These are phyloP conservation scores for Melampsora larici-populina DNA, from an alignment of 1,284 basidiomycete species.

Conservation along the genomic window DNA sequence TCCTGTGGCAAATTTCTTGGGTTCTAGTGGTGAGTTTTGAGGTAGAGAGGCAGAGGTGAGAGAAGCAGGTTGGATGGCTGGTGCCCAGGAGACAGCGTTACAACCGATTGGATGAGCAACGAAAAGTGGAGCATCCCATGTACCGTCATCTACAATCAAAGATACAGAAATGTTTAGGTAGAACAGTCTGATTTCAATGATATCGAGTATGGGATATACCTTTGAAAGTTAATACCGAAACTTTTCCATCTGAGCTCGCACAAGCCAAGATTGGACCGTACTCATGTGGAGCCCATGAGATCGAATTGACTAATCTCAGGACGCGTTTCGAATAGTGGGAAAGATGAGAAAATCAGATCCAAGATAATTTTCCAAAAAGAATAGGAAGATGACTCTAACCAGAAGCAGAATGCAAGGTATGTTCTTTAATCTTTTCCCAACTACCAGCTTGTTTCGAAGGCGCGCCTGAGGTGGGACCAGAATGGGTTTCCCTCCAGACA, in stretches of 20 bases:
- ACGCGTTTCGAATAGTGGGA: not conserved
- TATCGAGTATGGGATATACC: constrained; percentile 60
- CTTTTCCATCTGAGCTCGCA: constrained; percentile 95
- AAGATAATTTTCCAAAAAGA: not conserved
- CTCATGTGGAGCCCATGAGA: constrained; percentile 97
- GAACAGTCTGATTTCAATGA: not conserved
- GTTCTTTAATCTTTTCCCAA: constrained; percentile 97
- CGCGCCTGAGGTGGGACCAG: constrained; percentile 58
- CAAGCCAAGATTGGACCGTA: constrained; percentile 94
- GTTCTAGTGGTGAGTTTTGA: constrained; percentile 44
- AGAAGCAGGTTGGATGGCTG: constrained; percentile 79
- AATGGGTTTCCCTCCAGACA: constrained; percentile 86
- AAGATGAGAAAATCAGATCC: not conserved
- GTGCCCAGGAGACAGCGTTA: constrained; percentile 97
- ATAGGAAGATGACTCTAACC: constrained; percentile 59
- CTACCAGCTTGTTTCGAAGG: constrained; percentile 51
- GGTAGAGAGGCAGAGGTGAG: constrained; percentile 55
- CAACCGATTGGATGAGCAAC: constrained; percentile 93
- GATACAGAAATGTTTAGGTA: not conserved
- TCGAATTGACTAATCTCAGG: constrained; percentile 73
- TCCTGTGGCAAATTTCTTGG: constrained; percentile 80
- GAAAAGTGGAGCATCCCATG: constrained; percentile 92
- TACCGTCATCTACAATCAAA: constrained; percentile 75
- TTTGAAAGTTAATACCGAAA: constrained; percentile 95
- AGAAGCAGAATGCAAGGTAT: constrained; percentile 86